Evolutionary conservation across 352 stramenopile genomes (phyloP).

Genomic region (Phytophthora idaei): DNA sequence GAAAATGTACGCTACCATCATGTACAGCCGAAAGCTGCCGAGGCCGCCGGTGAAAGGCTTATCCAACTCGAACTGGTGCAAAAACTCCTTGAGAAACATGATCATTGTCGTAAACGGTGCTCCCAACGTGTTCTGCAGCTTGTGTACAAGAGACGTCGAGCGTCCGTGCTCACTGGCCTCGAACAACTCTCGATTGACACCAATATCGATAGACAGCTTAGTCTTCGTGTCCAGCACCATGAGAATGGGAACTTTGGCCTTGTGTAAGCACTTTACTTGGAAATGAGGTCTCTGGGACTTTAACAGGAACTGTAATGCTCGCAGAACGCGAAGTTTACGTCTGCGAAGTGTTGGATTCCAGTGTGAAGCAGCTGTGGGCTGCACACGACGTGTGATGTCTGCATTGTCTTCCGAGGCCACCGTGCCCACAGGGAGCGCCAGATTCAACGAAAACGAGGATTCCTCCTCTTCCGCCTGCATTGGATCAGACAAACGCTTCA

Average conservation of each 20-base stretch:
- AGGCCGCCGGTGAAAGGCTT: conserved; percentile 82
- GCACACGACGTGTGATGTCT: conserved; percentile 37
- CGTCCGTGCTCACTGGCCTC: conserved; percentile 63
- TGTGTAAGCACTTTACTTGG: conserved; percentile 68
- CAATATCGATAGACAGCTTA: conserved; percentile 64
- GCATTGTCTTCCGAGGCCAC: conserved; percentile 27
- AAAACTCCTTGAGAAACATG: conserved; percentile 77
- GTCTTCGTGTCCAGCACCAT: conserved; percentile 64
- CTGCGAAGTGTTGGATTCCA: conserved; percentile 74
- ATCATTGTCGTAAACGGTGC: conserved; percentile 59
- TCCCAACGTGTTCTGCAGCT: conserved; percentile 51
- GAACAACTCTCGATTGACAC: conserved; percentile 68
- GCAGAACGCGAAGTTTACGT: conserved; percentile 59
- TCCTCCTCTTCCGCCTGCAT: conserved; percentile 30
- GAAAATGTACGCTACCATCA: conserved; percentile 82
- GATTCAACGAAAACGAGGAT: conserved; percentile 68
- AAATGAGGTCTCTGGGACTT: conserved; percentile 53
- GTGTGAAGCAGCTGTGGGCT: conserved; percentile 53
- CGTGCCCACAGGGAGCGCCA: conserved; percentile 41
- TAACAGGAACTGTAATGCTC: conserved; percentile 62
- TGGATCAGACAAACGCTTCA: conserved; percentile 4
- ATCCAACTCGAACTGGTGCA: conserved; percentile 79
- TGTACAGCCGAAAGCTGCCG: conserved; percentile 80
- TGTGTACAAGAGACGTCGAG: conserved; percentile 62
- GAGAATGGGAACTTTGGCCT: conserved; percentile 79